Percentiles rank a stretch among this genome's conserved stretches.
These are phyloP conservation scores for Yarrowia alimentaria DNA, from an alignment of 805 yeast species.

Conservation along the genomic window DNA sequence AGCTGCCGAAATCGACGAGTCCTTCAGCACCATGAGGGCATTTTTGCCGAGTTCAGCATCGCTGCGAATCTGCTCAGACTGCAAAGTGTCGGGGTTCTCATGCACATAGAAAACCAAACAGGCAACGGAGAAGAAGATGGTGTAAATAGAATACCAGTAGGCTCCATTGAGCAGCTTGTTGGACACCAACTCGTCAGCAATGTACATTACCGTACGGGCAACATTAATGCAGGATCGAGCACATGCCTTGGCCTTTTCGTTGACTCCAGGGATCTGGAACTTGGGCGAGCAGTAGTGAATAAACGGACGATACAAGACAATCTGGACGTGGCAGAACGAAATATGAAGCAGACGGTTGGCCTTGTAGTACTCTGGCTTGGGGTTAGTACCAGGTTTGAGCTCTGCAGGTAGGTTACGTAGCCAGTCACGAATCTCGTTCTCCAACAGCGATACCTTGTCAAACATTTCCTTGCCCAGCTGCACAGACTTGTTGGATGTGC, in stretches of 20 bases:
- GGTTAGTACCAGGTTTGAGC: slow-evolving; percentile 67
- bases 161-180: slow-evolving; percentile 73
- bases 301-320: slow-evolving; percentile 82
- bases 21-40: slow-evolving; percentile 67
- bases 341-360: slow-evolving; percentile 64
- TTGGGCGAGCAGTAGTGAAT: slow-evolving; percentile 76
- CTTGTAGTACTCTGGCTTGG: slow-evolving; percentile 62
- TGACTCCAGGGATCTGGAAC: slow-evolving; percentile 38
- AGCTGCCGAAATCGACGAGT: slow-evolving; percentile 71
- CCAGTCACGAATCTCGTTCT: slow-evolving; percentile 71
- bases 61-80: slow-evolving; percentile 48
- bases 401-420: slow-evolving; percentile 65
- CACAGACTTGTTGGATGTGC: slow-evolving; percentile 35
- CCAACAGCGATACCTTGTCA: slow-evolving; percentile 57
- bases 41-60: slow-evolving; percentile 83
- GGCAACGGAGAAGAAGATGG: slow-evolving; percentile 85
- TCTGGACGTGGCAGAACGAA: slow-evolving; percentile 58
- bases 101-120: slow-evolving; percentile 80
- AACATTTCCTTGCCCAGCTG: slow-evolving; percentile 30
- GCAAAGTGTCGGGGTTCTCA: slow-evolving; percentile 41
- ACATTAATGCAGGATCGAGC: slow-evolving; percentile 83
- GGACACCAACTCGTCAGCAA: slow-evolving; percentile 77
- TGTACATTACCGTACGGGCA: slow-evolving; percentile 74
- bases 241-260: slow-evolving; percentile 63
- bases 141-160: slow-evolving; percentile 88